A percentile compares a stretch with the other conserved stretches of the same genome.
phyloP scores from a whole-genome alignment of 495 filamentous ascomycete species.

The Xylaria bambusicola region DNA sequence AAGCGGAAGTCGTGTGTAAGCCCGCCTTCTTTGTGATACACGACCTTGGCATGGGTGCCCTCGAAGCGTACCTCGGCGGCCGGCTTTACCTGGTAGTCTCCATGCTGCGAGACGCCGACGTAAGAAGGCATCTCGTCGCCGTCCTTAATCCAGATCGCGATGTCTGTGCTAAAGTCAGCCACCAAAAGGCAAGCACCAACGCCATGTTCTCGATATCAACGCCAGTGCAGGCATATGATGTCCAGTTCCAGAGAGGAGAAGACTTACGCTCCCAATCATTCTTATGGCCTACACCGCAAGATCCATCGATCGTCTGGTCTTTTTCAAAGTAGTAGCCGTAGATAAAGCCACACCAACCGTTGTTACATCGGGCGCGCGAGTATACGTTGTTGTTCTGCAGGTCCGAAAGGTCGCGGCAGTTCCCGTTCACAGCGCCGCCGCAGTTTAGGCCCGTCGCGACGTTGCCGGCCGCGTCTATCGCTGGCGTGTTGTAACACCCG shows the following conservation, averaged over 20 bases:
- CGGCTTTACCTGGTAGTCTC: slow-evolving; percentile 18
- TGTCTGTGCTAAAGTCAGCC: too few relatives aligned
- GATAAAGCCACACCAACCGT: slow-evolving; percentile 31
- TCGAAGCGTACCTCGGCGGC: slow-evolving; percentile 20
- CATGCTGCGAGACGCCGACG: slow-evolving; percentile 27
- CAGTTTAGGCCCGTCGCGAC: slow-evolving; percentile 14
- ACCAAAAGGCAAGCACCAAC: too few relatives aligned
- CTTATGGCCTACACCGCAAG: slow-evolving; percentile 25
- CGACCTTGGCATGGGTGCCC: slow-evolving; percentile 31
- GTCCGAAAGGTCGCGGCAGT: slow-evolving; percentile 23
- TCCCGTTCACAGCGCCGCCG: slow-evolving; percentile 9
- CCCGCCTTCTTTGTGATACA: slow-evolving; percentile 34
- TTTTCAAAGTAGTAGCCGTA: slow-evolving; percentile 39
- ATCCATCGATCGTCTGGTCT: slow-evolving; percentile 16
- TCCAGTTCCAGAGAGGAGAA: too few relatives aligned
- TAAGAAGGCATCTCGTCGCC: slow-evolving; percentile 17
- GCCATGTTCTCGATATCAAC: too few relatives aligned
- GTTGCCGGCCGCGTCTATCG: slow-evolving; percentile 28
- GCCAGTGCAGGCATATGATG: too few relatives aligned
- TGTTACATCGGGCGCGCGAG: slow-evolving; percentile 33
- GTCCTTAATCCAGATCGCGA: slow-evolving; percentile 27
- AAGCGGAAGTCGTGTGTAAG: slow-evolving; percentile 34
- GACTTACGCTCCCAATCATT: slow-evolving; percentile 40
- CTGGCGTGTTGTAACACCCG: slow-evolving; percentile 35
- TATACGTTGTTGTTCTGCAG: slow-evolving; percentile 36